Evolutionary conservation across 2,329 filamentous ascomycete genomes (phyloP), one percentile per base, ranked within the genome.

Genomic region (Clarireedia sp.): DNA sequence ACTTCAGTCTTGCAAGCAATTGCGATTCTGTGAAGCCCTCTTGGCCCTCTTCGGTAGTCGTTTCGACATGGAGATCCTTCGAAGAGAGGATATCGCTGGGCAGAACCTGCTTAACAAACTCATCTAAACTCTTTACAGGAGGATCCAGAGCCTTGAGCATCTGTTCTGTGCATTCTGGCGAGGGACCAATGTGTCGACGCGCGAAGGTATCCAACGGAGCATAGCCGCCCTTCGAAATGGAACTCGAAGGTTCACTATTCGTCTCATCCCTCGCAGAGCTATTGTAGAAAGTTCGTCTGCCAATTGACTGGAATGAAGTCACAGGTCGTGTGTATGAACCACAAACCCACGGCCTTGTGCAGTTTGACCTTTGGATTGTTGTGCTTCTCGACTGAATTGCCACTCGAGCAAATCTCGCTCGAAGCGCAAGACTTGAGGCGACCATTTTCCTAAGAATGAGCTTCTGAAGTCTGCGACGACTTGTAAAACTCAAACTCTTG

Each of bases 171-270:
- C 88, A 84, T 45, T 78, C 74, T 36, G 85, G 78, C 51, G 86
- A 84, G 3, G 90, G 90, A 1, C 91, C 91, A 73, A 96, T 95
- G 73, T 96, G 92, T 48, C 92, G 83, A 57, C 86, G 80, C 54
- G 87, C 78, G 67, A 96, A 95, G 12, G 68, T 76, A 67, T 78
- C 76, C 44, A 78, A 69, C 47, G 76, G 75, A 38, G 73, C 72
- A 60, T 75, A 73, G 44, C 72, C 60, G 54, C 74, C 70, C 46
- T 65, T 59, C 3, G 62, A 63, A 23, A 52, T 57, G 16, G 59
- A 58, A 23, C 51, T 53, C 33, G 57, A 51, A 36, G 58, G 58
- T 14, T 56, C 36, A 12, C 49, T 63, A 49, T 64, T 65, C 3
- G 61, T 54, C 38, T 64, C 62, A 59, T 68, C 67, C 12, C 56